Base-by-base conservation (phyloP, 1,284 basidiomycete genomes). In the Ganoderma sinense region DNA sequence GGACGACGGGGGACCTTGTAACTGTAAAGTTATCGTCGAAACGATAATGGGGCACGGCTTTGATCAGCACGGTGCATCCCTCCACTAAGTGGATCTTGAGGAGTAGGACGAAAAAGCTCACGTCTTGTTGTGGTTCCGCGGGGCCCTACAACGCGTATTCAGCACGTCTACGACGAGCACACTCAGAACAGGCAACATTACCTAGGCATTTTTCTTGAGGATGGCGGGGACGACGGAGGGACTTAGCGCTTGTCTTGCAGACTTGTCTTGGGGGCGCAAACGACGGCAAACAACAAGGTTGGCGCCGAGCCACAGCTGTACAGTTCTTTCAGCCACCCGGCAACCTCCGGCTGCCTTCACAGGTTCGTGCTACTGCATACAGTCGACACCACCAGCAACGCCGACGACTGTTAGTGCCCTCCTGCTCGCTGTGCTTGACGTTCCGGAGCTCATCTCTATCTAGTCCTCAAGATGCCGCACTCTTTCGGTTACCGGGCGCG, bases 401-500 rank as follows among this genome's bases (percentile, higher is more conserved):
- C 82, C 81, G 79, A 82, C 83, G 80, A 81, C 80, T 39, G 79
- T 80, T 74, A 75, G 78, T 74, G 73, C 77, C 75, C 71, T 76
- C 66, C 73, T 74, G 67, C 71, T 67, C 73, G 70, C 72, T 68
- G 73, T 65, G 63, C 66, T 74, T 61, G 70, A 77, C 75, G 74
- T 75, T 72, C 63, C 70, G 51, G 66, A 59, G 69, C 70, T 74
- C 68, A 75, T 68, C 40, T 58, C 61, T 65, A 64, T 68, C 63
- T 78, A 91, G 86, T 74, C 84, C 80, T 88, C 91, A 93, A 91
- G 83, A 99, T 98, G 97, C 97, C 97, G 88, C 96, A 99, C 95
- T 98, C 97, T 73, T 98, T 94, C 89, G 97, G 97, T 96, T 96
- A 97, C 90, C 93, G 97, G 83, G 97, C 97, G 92, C 96, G 97